Evolutionary conservation across 176 grass and related monocot species (phyloP).

Genomic region (Avena sativa): DNA sequence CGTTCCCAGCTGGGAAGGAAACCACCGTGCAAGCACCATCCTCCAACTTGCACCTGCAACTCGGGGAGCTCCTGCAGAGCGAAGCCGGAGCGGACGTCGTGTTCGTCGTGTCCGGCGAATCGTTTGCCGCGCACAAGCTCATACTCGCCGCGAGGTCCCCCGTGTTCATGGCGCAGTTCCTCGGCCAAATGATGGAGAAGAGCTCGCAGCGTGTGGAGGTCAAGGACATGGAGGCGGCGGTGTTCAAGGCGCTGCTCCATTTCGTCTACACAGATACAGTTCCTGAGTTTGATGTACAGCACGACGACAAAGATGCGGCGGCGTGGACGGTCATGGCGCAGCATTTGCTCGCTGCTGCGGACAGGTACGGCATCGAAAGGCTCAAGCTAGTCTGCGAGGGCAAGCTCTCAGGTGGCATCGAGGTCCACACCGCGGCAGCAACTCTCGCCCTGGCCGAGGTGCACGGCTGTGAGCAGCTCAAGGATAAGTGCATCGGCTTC

Average conservation of each 20-base stretch:
- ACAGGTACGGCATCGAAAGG: conserved; percentile 37
- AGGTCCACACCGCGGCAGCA: not conserved
- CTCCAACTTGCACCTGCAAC: not conserved
- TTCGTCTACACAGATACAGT: conserved; percentile 36
- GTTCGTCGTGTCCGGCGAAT: not conserved
- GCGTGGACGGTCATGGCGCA: not conserved
- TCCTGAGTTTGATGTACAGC: not conserved
- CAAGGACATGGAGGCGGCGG: conserved; percentile 16
- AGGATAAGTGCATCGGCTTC: conserved; percentile 30
- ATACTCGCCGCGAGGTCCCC: not conserved
- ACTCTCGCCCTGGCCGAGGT: conserved; percentile 35
- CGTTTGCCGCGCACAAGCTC: not conserved
- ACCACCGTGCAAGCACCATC: not conserved
- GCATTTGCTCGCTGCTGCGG: conserved; percentile 41
- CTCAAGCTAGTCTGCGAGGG: conserved; percentile 27
- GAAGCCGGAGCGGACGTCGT: not conserved
- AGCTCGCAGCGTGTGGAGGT: not conserved
- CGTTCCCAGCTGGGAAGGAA: not conserved
- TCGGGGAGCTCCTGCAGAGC: not conserved
- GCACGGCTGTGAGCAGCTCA: conserved; percentile 28
- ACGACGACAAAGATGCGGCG: not conserved
- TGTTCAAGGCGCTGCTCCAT: conserved; percentile 43
- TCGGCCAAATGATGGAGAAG: not conserved
- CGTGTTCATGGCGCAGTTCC: not conserved
- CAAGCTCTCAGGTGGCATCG: not conserved